Conservation (phyloP, 371 early-diverging fungal species). For the Blastocladiella emersonii region DNA sequence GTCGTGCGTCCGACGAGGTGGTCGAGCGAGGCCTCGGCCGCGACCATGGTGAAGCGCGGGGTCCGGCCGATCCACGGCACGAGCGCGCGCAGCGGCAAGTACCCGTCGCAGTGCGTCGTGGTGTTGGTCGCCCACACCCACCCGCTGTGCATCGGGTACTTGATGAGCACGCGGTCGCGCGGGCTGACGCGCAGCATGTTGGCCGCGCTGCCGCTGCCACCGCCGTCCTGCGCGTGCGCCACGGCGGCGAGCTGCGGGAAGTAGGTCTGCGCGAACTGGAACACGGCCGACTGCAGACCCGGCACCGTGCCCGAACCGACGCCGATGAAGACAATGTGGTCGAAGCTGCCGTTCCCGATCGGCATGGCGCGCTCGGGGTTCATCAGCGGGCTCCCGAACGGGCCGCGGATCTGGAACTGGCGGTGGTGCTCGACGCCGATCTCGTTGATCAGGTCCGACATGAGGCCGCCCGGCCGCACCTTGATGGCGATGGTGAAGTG, state of each 20-base stretch:
- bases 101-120: neutral
- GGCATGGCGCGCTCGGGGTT: conserved; percentile 11
- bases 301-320: conserved; percentile 12
- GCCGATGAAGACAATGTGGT: conserved; percentile 7
- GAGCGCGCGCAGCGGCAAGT: neutral
- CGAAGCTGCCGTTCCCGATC: conserved; percentile 3
- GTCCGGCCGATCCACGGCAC: neutral
- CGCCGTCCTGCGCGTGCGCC: too few species aligned
- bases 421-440: conserved; percentile 17
- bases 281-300: conserved; percentile 9
- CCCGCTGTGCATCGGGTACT: neutral
- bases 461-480: conserved; percentile 7
- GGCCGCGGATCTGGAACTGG: conserved; percentile 27
- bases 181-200: neutral
- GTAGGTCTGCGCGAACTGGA: conserved; percentile 7
- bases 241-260: conserved; percentile 7
- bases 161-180: neutral
- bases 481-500: conserved; percentile 17
- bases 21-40: neutral
- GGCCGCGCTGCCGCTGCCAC: neutral
- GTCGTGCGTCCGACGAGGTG: neutral
- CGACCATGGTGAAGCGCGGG: neutral
- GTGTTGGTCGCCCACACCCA: conserved; percentile 3
- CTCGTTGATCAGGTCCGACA: conserved; percentile 9
- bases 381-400: conserved; percentile 21